Percentiles rank a stretch among this genome's conserved stretches.
Conservation (phyloP, 2,329 filamentous ascomycete genomes). For the Trichoderma pleuroti region DNA sequence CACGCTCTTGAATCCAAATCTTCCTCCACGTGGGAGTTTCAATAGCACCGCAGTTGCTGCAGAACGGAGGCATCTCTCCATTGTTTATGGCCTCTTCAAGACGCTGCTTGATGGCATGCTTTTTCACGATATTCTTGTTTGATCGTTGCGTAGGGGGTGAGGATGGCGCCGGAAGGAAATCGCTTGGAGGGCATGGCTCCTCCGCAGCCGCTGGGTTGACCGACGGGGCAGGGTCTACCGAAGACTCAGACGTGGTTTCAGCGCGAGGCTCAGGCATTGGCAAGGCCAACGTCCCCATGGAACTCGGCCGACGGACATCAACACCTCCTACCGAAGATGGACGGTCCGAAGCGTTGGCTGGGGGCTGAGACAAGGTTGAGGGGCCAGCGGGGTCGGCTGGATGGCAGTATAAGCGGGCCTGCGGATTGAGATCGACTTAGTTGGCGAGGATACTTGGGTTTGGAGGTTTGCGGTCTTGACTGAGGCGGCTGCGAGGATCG, state of each 20-base stretch:
- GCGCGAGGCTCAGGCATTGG: constrained; percentile 37
- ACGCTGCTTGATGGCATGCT: constrained; percentile 57
- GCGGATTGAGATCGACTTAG: constrained; percentile 38
- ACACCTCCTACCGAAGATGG: constrained; percentile 32
- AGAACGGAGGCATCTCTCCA: constrained; percentile 84
- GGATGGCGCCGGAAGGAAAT: constrained; percentile 36
- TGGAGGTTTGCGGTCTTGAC: constrained; percentile 12
- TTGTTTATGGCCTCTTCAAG: constrained; percentile 64
- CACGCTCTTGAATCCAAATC: constrained; percentile 74
- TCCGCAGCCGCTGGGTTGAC: constrained; percentile 32
- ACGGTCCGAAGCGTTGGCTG: constrained; percentile 21
- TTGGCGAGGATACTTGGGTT: constrained; percentile 26
- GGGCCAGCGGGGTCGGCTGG: constrained; percentile 50
- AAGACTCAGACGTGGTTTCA: constrained; percentile 13
- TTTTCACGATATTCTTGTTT: constrained; percentile 63
- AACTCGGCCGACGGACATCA: constrained; percentile 39
- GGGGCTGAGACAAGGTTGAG: constrained; percentile 37
- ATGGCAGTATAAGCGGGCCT: constrained; percentile 36
- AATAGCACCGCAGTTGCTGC: constrained; percentile 89
- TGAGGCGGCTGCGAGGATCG: constrained; percentile 1
- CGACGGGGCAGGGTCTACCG: not conserved
- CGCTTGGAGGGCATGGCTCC: constrained; percentile 42
- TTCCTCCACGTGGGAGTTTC: constrained; percentile 96
- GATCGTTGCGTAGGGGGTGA: constrained; percentile 46
- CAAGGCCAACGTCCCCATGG: constrained; percentile 33